These are phyloP conservation scores for Penicillium coprophilum DNA, from an alignment of 495 filamentous ascomycete species.

Conservation along the genomic window DNA sequence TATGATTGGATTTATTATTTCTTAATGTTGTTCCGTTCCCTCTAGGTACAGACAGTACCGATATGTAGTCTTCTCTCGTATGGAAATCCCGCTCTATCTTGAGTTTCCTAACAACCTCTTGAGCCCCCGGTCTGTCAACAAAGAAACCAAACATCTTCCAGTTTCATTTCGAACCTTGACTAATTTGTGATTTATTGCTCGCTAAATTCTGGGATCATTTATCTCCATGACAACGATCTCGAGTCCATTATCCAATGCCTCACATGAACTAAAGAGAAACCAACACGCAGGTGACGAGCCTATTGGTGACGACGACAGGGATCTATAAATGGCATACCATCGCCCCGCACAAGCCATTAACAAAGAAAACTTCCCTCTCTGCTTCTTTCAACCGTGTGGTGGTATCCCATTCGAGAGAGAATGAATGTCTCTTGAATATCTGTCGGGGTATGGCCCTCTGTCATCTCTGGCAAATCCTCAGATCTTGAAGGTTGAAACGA, in stretches of 20 bases:
- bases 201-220: not conserved
- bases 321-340: conserved; percentile 13
- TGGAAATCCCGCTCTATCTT: not conserved
- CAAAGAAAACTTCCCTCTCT: conserved; percentile 4
- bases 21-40: conserved; percentile 31
- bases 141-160: not conserved
- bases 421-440: conserved; percentile 3
- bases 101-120: too few species aligned
- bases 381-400: conserved; percentile 6
- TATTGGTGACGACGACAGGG: not conserved
- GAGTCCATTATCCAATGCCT: not conserved
- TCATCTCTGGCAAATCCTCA: not conserved
- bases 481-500: not conserved
- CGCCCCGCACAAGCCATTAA: not conserved
- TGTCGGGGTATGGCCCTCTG: conserved; percentile 1
- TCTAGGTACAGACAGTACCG: conserved; percentile 7
- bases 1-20: conserved; percentile 36
- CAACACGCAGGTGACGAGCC: not conserved
- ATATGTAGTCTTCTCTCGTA: not conserved
- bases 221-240: not conserved
- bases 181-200: not conserved
- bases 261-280: not conserved
- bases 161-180: not conserved
- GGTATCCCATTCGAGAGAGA: not conserved
- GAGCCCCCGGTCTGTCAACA: not conserved